phyloP scores from a whole-genome alignment of 331 rosid species.

The Quercus tomentella region DNA sequence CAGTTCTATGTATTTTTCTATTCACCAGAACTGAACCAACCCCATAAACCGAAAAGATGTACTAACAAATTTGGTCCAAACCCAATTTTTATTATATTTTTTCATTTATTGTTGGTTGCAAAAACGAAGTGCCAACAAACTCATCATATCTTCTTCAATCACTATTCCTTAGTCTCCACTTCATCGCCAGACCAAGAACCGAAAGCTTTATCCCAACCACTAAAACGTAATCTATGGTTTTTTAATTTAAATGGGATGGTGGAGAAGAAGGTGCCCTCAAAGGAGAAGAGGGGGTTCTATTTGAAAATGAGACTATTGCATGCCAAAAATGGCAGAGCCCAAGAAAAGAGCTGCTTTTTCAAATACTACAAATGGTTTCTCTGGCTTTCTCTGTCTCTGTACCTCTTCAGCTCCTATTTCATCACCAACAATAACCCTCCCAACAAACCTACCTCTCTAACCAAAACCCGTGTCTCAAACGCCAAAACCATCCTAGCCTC shows the following conservation, averaged over 20 bases:
- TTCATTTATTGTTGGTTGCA: conserved; percentile 5
- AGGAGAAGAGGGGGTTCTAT: conserved; percentile 45
- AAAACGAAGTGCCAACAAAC: conserved; percentile 61
- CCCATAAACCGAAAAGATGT: not conserved
- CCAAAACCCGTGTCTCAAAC: conserved; percentile 29
- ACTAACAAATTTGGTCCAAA: not conserved
- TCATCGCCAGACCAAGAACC: conserved; percentile 50
- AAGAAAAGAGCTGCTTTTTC: conserved; percentile 50
- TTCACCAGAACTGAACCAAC: conserved; percentile 6
- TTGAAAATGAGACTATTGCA: conserved; percentile 69
- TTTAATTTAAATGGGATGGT: conserved; percentile 50
- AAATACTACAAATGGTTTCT: conserved; percentile 70
- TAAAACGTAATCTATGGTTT: not conserved
- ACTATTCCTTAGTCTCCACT: conserved; percentile 67
- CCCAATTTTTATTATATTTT: not conserved
- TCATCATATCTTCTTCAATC: conserved; percentile 31
- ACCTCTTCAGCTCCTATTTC: conserved; percentile 75
- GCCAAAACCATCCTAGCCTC: conserved; percentile 32
- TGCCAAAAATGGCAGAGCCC: conserved; percentile 49
- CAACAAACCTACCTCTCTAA: conserved; percentile 1
- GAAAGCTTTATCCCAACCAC: conserved; percentile 67
- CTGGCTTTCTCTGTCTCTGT: conserved; percentile 72
- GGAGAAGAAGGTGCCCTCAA: conserved; percentile 39
- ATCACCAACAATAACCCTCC: conserved; percentile 43
- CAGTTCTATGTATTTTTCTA: not conserved